Evolutionary conservation across 2,329 filamentous ascomycete species (phyloP).

Genomic region (Parafenestella ontariensis): DNA sequence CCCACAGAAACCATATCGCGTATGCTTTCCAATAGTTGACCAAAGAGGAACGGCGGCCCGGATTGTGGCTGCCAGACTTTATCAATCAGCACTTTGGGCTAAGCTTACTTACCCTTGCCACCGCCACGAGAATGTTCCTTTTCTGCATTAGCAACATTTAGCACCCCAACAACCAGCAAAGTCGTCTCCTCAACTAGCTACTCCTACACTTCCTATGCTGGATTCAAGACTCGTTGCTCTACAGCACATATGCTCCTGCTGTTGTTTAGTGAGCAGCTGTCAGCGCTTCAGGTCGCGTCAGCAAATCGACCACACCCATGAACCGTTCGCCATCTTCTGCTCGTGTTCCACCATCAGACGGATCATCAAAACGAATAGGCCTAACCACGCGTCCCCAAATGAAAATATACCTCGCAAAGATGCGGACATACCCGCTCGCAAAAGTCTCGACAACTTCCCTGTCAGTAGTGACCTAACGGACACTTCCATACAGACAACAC

Average conservation of each 20-base stretch:
- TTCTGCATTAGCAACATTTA: background rate
- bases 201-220: background rate
- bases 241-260: background rate
- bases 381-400: background rate
- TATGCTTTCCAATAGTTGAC: background rate
- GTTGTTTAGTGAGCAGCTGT: background rate
- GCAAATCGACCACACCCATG: background rate
- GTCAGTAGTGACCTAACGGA: too few species aligned
- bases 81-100: background rate
- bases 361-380: background rate
- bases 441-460: too few species aligned
- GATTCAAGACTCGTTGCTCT: background rate
- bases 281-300: background rate
- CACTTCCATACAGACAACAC: too few species aligned
- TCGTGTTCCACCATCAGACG: background rate
- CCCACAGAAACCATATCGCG: background rate
- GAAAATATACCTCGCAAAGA: too few species aligned
- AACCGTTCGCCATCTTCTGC: background rate
- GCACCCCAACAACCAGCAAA: background rate
- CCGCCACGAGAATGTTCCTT: background rate
- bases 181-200: background rate
- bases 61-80: background rate
- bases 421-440: too few species aligned
- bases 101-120: background rate
- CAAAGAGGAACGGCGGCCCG: background rate